Evolutionary conservation across 805 yeast species (phyloP).

Genomic region (Starmera amethionina): DNA sequence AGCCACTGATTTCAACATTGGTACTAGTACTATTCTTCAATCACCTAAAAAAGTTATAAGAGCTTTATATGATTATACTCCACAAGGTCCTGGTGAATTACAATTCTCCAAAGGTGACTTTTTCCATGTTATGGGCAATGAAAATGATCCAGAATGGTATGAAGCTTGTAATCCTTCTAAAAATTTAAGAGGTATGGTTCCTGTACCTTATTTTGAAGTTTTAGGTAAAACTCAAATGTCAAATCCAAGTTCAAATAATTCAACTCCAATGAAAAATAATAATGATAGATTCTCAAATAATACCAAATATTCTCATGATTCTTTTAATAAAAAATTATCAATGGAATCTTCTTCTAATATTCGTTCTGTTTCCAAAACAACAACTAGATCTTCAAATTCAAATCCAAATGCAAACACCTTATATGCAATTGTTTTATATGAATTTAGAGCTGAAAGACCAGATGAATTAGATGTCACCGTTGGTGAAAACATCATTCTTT

Average conservation of each 20-base stretch:
- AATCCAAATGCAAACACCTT: conserved; percentile 31
- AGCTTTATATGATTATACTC: conserved; percentile 67
- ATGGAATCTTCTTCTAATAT: conserved; percentile 5
- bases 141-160: conserved; percentile 59
- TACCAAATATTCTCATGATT: conserved; percentile 2
- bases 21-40: conserved; percentile 17
- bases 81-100: conserved; percentile 76
- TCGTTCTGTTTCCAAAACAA: conserved; percentile 15
- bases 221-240: conserved; percentile 44
- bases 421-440: conserved; percentile 80
- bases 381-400: conserved; percentile 11
- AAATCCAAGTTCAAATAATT: conserved; percentile 1
- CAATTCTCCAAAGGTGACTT: conserved; percentile 78
- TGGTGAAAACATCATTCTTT: conserved; percentile 84
- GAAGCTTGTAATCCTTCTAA: conserved; percentile 84
- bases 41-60: conserved; percentile 78
- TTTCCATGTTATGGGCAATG: conserved; percentile 65
- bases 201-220: conserved; percentile 73
- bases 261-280: conserved; percentile 24
- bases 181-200: conserved; percentile 76
- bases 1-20: conserved; percentile 12
- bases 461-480: conserved; percentile 81
- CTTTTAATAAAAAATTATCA: conserved; percentile 5
- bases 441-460: conserved; percentile 62
- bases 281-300: conserved; percentile 6